Evolutionary conservation across 139 green algal species (phyloP).

Genomic region (Pleodorina starrii): DNA sequence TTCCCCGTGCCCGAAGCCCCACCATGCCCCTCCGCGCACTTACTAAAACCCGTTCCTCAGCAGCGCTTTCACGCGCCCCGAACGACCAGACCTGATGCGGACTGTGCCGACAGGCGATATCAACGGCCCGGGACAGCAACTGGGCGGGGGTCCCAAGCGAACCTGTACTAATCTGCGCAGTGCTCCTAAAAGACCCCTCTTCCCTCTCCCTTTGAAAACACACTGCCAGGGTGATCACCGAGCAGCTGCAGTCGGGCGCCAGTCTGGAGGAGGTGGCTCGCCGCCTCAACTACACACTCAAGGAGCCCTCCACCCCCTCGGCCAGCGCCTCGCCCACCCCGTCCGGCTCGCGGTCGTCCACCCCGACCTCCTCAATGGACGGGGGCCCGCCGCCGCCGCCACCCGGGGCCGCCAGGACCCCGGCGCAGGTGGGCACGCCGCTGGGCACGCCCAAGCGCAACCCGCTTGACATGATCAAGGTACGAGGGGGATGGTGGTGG

Average conservation of each 20-base stretch:
- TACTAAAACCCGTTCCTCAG: too few species aligned
- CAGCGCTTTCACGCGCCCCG: too few species aligned
- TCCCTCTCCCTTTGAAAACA: neutral
- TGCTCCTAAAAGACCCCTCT: neutral
- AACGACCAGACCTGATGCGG: too few species aligned
- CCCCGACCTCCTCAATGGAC: conserved; percentile 17
- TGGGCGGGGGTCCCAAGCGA: too few species aligned
- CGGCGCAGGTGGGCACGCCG: conserved; percentile 71
- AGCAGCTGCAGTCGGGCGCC: conserved; percentile 66
- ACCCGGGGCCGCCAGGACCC: too few species aligned
- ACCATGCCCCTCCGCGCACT: too few species aligned
- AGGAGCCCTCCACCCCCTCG: conserved; percentile 6
- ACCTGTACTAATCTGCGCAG: too few species aligned
- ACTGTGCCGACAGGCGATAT: too few species aligned
- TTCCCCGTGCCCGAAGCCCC: too few species aligned
- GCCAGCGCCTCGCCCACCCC: neutral
- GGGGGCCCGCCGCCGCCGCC: neutral
- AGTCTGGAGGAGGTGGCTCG: conserved; percentile 50
- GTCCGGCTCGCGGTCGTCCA: neutral
- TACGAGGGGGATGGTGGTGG: neutral
- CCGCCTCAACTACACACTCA: conserved; percentile 55
- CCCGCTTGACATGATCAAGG: conserved; percentile 85
- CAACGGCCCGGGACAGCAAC: too few species aligned
- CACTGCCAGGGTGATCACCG: conserved; percentile 63
- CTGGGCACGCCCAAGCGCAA: conserved; percentile 67